Evolutionary conservation across 225 moss, liverwort and hornwort species (phyloP), one percentile per base, ranked within the genome.

Genomic region (Physcomitrium patens): DNA sequence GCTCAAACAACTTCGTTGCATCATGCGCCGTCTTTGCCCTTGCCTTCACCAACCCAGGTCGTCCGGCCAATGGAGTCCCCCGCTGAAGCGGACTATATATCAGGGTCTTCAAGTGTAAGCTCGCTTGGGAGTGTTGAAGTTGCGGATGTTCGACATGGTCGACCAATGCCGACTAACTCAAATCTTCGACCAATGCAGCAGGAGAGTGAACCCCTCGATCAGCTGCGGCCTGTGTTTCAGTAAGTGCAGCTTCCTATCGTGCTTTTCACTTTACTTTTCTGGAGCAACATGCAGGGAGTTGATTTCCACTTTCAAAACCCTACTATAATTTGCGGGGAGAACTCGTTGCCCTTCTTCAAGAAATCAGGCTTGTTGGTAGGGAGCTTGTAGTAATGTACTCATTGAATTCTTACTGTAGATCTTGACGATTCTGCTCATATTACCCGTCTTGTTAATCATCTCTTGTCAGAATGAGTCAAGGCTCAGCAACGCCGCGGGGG

Each of bases 91-190:
- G 93, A 89, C 31, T 90, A 83, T 51, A 90, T 83, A 12, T 99
- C 97, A 12, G 94, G 90, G 69, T 93, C 95, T 13, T 99, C 97
- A 51, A 99, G 97, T 78, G 95, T 69, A 1, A 99, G 95, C 75
- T 99, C 97, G 15, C 87, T 93, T 12, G 97, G 93, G 9, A 84
- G 84, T 60, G 90, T 85, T 56, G 97, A 95, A 62, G 91, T 37
- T 37, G 31, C 85, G 71, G 96, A 92, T 31, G 84, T 89, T 19
- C 88, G 93, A 74, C 89, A 74, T 37, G 31, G 31, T 37, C 31
- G 31, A 37, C 80, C 92, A 82, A 63, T 82, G 59, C 62, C 84
- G 92, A 15, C 78, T 89, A 37, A 37, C 59, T 99, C 95, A 15
- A 91, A 94, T 76, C 78, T 99, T 65, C 90, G 94, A 47, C 95